phyloP scores from a whole-genome alignment of 148 eudicot genomes.

The Rhododendron williamsianum region DNA sequence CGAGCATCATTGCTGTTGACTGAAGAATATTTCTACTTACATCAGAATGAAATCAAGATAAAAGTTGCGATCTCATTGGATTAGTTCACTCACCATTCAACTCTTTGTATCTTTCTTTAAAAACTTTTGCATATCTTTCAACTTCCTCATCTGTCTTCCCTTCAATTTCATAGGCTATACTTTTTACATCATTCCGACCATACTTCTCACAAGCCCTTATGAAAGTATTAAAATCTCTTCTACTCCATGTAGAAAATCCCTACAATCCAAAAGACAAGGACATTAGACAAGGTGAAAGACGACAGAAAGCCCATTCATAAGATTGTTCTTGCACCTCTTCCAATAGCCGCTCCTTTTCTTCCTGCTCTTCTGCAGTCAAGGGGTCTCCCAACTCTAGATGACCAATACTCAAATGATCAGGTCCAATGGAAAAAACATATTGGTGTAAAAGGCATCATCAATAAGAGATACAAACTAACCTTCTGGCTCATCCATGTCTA shows the following conservation, averaged over 20 bases:
- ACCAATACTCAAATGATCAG: constrained; percentile 11
- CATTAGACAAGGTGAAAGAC: background rate
- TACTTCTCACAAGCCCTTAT: constrained; percentile 94
- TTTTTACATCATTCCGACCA: constrained; percentile 72
- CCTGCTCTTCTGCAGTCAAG: constrained; percentile 95
- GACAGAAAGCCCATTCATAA: background rate
- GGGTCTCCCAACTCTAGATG: constrained; percentile 74
- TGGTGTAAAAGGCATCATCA: background rate
- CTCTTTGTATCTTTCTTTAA: constrained; percentile 92
- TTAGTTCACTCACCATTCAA: constrained; percentile 59
- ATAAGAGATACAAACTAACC: constrained; percentile 33
- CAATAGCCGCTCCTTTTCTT: constrained; percentile 77
- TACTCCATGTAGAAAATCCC: constrained; percentile 94
- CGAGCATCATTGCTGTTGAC: background rate
- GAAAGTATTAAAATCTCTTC: constrained; percentile 90
- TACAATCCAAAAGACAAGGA: constrained; percentile 14
- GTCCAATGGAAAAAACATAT: background rate
- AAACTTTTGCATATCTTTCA: constrained; percentile 91
- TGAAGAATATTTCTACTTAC: background rate
- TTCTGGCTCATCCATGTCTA: constrained; percentile 91
- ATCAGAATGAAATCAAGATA: background rate
- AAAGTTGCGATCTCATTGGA: background rate
- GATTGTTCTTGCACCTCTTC: constrained; percentile 36
- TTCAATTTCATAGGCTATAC: constrained; percentile 93
- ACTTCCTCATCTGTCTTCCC: constrained; percentile 90